phyloP scores from a whole-genome alignment of 495 filamentous ascomycete species.

The Xylaria cubensis region DNA sequence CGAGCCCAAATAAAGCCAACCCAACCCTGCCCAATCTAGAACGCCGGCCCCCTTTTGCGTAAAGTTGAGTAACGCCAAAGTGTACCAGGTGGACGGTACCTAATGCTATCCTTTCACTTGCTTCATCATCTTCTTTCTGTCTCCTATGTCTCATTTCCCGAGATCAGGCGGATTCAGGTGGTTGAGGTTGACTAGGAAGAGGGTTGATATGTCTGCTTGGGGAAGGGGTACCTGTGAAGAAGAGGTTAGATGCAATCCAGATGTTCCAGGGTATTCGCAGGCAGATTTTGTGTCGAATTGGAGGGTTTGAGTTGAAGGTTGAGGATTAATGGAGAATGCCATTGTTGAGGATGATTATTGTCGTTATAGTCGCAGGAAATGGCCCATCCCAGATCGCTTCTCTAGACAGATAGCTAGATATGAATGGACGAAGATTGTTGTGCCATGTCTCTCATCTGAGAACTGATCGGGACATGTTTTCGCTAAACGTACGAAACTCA shows the following conservation, averaged over 20 bases:
- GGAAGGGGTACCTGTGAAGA: conserved; percentile 73
- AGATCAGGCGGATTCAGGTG: conserved; percentile 30
- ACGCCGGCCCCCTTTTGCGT: conserved; percentile 44
- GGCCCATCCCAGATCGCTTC: conserved; percentile 15
- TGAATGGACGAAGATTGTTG: conserved; percentile 12
- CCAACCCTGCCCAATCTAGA: conserved; percentile 28
- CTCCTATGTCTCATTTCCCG: conserved; percentile 22
- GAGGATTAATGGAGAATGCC: background rate
- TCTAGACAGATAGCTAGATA: conserved; percentile 26
- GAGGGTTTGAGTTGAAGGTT: background rate
- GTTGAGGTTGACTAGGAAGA: conserved; percentile 41
- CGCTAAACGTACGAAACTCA: background rate
- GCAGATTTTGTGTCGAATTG: conserved; percentile 5
- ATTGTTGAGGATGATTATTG: background rate
- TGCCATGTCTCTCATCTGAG: background rate
- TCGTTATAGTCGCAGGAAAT: conserved; percentile 9
- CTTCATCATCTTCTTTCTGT: conserved; percentile 1
- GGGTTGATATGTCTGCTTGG: conserved; percentile 76
- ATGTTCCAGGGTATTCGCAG: conserved; percentile 12
- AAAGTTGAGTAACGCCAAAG: conserved; percentile 48
- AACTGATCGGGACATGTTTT: background rate
- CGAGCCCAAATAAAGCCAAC: conserved; percentile 15
- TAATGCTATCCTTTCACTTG: conserved; percentile 21
- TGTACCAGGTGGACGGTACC: conserved; percentile 29
- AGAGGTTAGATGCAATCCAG: conserved; percentile 14